Conservation (phyloP, 768 basidiomycete species). For the Boletus sensibilis region DNA sequence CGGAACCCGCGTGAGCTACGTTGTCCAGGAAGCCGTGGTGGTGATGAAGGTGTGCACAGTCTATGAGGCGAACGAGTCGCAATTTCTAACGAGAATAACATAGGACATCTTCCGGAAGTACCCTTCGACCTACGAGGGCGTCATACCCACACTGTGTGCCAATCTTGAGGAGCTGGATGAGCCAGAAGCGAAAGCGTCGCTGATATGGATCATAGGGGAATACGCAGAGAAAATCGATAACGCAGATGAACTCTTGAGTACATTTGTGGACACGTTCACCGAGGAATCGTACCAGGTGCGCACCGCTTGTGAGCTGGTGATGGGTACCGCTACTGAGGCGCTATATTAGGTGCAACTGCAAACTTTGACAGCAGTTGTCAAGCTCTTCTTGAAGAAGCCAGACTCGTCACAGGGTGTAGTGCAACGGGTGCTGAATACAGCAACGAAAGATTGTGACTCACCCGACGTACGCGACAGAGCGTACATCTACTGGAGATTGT, state of each 20-base stretch:
- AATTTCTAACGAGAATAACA: not conserved
- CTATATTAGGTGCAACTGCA: slow-evolving; percentile 61
- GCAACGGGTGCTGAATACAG: slow-evolving; percentile 87
- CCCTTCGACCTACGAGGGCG: slow-evolving; percentile 92
- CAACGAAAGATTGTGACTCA: slow-evolving; percentile 96
- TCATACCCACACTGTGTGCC: slow-evolving; percentile 91
- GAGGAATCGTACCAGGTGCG: slow-evolving; percentile 89
- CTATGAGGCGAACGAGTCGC: too few relatives aligned
- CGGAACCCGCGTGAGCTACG: slow-evolving; percentile 90
- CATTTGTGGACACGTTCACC: slow-evolving; percentile 89
- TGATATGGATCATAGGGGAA: slow-evolving; percentile 99
- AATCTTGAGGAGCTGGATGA: slow-evolving; percentile 97
- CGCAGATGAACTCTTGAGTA: slow-evolving; percentile 85
- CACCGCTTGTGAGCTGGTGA: not conserved
- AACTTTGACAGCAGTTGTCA: slow-evolving; percentile 93
- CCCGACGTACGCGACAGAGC: slow-evolving; percentile 96
- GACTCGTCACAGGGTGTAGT: slow-evolving; percentile 91
- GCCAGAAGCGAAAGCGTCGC: slow-evolving; percentile 94
- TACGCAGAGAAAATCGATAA: slow-evolving; percentile 98
- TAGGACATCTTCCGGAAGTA: slow-evolving; percentile 99
- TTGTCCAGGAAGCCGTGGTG: slow-evolving; percentile 97
- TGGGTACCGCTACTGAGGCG: not conserved
- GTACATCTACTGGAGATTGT: slow-evolving; percentile 95
- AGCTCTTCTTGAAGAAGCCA: slow-evolving; percentile 93
- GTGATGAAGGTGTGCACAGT: slow-evolving; percentile 84